Conservation (phyloP, 2,329 filamentous ascomycete species). For the Pseudopithomyces maydicus region DNA sequence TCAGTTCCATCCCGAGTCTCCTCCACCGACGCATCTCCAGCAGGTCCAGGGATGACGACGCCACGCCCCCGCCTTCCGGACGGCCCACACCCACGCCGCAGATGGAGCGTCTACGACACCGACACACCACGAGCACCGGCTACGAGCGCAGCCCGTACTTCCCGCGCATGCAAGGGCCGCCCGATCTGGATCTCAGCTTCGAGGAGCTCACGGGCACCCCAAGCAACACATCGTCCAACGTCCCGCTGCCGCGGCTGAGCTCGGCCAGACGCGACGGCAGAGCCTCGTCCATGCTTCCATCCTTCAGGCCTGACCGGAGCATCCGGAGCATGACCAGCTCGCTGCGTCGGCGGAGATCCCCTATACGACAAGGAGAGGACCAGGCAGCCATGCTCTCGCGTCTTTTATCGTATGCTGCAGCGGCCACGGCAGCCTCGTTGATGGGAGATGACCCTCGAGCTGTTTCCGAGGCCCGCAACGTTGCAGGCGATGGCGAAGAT, state of each 20-base stretch:
- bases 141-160: conserved; percentile 40
- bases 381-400: conserved; percentile 66
- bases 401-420: conserved; percentile 66
- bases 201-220: conserved; percentile 35
- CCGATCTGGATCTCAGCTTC: conserved; percentile 46
- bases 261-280: conserved; percentile 35
- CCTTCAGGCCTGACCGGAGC: conserved; percentile 34
- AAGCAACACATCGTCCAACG: conserved; percentile 21
- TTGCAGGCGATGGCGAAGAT: conserved; percentile 62
- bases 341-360: conserved; percentile 57
- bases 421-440: conserved; percentile 67
- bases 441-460: conserved; percentile 64
- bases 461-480: conserved; percentile 59
- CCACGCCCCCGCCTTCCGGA: conserved; percentile 19
- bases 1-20: conserved; percentile 39
- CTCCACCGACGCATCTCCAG: conserved; percentile 36
- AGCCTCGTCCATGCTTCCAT: conserved; percentile 44
- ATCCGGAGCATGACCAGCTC: conserved; percentile 51
- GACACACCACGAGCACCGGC: conserved; percentile 23
- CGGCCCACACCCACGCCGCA: conserved; percentile 10
- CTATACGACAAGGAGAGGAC: conserved; percentile 61
- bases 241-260: conserved; percentile 25
- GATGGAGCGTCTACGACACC: conserved; percentile 22
- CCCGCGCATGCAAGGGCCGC: conserved; percentile 38
- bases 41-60: conserved; percentile 21